phyloP scores from a whole-genome alignment of 2,329 filamentous ascomycete species.

The Aspergillus ruber region DNA sequence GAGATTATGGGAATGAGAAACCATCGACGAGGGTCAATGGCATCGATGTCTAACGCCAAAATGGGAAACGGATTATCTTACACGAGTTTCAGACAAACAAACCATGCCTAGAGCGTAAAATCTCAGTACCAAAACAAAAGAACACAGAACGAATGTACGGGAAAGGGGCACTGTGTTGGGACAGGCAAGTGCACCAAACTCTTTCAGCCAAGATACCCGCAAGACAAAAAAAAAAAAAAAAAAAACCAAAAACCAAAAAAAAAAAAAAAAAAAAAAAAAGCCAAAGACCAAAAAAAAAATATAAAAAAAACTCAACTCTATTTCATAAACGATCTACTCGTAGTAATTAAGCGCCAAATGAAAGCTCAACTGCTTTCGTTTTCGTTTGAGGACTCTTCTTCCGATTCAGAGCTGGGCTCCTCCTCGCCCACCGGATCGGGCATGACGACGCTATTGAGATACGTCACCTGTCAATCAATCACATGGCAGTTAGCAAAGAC shows the following conservation, averaged over 20 bases:
- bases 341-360: neutral
- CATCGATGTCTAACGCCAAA: slow-evolving; percentile 9
- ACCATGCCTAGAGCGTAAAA: neutral
- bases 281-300: slow-evolving; percentile 1
- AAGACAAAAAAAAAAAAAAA: no score
- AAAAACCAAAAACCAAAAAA: slow-evolving; percentile 1
- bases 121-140: neutral
- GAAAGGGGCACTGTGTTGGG: neutral
- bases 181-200: neutral
- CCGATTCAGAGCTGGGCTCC: slow-evolving; percentile 32
- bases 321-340: neutral
- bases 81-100: neutral
- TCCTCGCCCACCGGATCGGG: slow-evolving; percentile 54
- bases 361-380: neutral
- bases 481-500: slow-evolving; percentile 21
- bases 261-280: slow-evolving; percentile 1
- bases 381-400: neutral
- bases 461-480: slow-evolving; percentile 51
- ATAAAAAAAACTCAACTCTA: neutral
- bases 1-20: neutral
- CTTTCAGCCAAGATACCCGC: neutral
- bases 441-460: slow-evolving; percentile 67
- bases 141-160: neutral
- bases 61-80: neutral
- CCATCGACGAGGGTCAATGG: neutral